These are phyloP conservation scores for Thelephora terrestris DNA, from an alignment of 1,284 basidiomycete species.

Conservation along the genomic window DNA sequence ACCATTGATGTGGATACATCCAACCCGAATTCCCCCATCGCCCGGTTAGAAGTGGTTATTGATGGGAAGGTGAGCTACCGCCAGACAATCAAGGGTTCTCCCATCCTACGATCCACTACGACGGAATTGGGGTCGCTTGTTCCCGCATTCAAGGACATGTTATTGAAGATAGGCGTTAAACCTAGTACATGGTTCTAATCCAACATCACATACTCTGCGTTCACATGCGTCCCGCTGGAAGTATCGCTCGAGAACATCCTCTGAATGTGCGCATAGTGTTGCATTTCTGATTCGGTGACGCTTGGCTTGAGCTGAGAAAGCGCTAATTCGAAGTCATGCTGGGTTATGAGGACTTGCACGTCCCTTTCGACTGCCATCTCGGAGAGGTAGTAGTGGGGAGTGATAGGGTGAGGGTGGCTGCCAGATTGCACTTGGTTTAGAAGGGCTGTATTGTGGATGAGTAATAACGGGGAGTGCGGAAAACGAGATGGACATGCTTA, in stretches of 20 bases:
- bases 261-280: conserved; percentile 75
- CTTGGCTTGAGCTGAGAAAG: conserved; percentile 75
- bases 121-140: conserved; percentile 40
- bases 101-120: conserved; percentile 33
- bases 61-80: conserved; percentile 55
- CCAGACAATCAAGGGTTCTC: conserved; percentile 39
- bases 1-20: conserved; percentile 68
- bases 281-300: conserved; percentile 85
- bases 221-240: conserved; percentile 6
- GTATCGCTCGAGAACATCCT: conserved; percentile 45
- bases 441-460: conserved; percentile 26
- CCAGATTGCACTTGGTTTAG: conserved; percentile 36
- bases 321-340: conserved; percentile 71
- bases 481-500: conserved; percentile 34
- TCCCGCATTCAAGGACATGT: conserved; percentile 41
- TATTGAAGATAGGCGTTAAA: conserved; percentile 43
- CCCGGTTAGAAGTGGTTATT: conserved; percentile 51
- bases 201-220: not conserved
- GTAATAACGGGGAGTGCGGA: not conserved
- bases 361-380: conserved; percentile 74
- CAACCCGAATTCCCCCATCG: conserved; percentile 40
- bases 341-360: conserved; percentile 65
- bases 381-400: conserved; percentile 87
- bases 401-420: conserved; percentile 63
- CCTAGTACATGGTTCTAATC: conserved; percentile 44